Evolutionary conservation across 768 basidiomycete species (phyloP), one percentile per base, ranked within the genome.

Genomic region (Amanita subjunquillea): DNA sequence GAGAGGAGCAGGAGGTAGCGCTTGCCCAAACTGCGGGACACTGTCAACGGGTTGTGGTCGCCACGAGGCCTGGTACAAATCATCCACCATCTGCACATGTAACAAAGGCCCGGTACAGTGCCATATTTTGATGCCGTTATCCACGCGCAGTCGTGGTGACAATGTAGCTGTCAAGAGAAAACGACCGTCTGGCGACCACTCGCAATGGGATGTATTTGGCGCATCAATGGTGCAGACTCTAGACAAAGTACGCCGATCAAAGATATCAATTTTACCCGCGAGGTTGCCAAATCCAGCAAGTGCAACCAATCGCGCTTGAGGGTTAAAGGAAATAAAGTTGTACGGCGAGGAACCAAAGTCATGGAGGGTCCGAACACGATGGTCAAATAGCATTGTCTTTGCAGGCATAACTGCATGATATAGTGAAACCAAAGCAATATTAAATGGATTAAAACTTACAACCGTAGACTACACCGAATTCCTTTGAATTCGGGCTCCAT

Each of bases 231-330:
- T 81, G 50, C 87, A 78, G 41, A 75, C 69, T 64, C 93, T 94
- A 56, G 73, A 79, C 32, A 96, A 75, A 17, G 84, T 82, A 50
- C 90, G 86, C 17, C 94, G 83, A 67, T 98, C 96, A 68, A 86
- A 85, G 58, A 99, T 72, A 61, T 96, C 90, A 55, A 94, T 83
- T 66, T 92, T 91, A 17, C 96, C 96, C 0, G 92, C 90, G 43
- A 99, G 76, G 65, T 98, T 99, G 25, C 96, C 95, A 67, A 98
- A 99, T 5, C 96, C 96, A 1, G 91, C 96, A 30, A 95, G 75
- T 42, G 89, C 80, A 54, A 99, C 65, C 15, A 99, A 75, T 3
- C 91, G 83, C 7, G 86, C 87, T 67, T 98, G 94, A 0, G 94
- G 90, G 66, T 95, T 96, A 78, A 95, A 98, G 17, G 85, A 79